phyloP scores from a whole-genome alignment of 78 protist species.

The Dictyostelium citrinum region DNA sequence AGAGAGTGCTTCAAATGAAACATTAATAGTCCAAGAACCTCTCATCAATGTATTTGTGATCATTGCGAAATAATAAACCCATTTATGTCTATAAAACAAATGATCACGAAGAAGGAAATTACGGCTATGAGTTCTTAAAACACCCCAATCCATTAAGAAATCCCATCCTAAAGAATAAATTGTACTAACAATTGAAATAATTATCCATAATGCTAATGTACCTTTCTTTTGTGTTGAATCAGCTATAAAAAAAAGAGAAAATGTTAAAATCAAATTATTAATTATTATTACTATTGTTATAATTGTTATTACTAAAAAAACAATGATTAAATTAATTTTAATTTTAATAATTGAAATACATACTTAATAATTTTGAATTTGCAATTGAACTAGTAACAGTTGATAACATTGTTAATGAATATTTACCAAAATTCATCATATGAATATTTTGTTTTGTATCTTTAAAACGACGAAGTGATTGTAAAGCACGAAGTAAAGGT shows the following conservation, averaged over 20 bases:
- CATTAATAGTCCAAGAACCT: conserved; percentile 52
- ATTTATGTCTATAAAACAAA: conserved; percentile 37
- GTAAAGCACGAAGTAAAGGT: conserved; percentile 53
- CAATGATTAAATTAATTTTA: too few species aligned
- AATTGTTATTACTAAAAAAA: too few species aligned
- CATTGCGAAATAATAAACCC: conserved; percentile 54
- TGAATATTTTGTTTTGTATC: conserved; percentile 75
- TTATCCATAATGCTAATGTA: conserved; percentile 41
- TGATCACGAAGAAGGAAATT: conserved; percentile 32
- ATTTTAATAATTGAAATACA: too few species aligned
- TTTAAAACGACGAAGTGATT: conserved; percentile 62
- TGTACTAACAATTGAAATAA: conserved; percentile 8
- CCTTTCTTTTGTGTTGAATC: not conserved
- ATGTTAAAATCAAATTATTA: not conserved
- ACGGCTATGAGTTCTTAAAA: conserved; percentile 8
- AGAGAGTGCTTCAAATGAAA: conserved; percentile 51
- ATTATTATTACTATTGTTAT: too few species aligned
- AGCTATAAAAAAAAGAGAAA: not conserved
- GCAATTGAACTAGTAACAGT: conserved; percentile 11
- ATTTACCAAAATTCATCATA: conserved; percentile 60
- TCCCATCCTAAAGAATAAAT: conserved; percentile 59
- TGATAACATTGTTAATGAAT: conserved; percentile 17
- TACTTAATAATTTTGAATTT: conserved; percentile 2
- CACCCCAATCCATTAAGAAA: conserved; percentile 72
- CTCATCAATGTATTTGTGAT: conserved; percentile 45